Conservation (phyloP, 768 basidiomycete genomes). For the Boletus vermiculosoides region DNA sequence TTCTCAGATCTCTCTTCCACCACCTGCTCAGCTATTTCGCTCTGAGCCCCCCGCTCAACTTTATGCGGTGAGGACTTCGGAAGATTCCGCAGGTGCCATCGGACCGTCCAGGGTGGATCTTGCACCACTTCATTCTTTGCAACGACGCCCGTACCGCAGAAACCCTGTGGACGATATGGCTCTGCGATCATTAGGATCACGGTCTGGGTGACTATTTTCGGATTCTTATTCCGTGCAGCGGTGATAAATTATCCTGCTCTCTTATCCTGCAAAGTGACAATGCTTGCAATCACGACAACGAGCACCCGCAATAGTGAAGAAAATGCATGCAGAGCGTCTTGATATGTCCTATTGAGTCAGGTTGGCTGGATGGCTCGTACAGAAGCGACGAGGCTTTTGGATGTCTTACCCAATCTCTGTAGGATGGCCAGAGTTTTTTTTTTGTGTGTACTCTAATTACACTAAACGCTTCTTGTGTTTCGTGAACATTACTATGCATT, state of each 20-base stretch:
- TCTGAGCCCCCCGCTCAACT: slow-evolving; percentile 29
- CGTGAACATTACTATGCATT: slow-evolving; percentile 19
- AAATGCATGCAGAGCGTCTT: background rate
- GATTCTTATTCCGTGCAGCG: slow-evolving; percentile 13
- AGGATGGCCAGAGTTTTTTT: background rate
- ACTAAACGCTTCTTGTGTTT: slow-evolving; percentile 11
- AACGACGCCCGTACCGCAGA: slow-evolving; percentile 57
- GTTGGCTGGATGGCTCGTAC: background rate
- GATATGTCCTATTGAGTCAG: background rate
- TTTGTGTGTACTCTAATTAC: slow-evolving; percentile 18
- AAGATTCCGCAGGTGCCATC: slow-evolving; percentile 16
- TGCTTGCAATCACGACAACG: slow-evolving; percentile 6
- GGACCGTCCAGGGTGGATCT: slow-evolving; percentile 42
- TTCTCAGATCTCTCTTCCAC: slow-evolving; percentile 33
- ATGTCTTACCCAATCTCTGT: background rate
- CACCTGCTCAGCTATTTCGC: slow-evolving; percentile 31
- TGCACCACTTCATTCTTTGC: slow-evolving; percentile 56
- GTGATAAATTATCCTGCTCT: slow-evolving; percentile 22
- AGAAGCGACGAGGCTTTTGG: background rate
- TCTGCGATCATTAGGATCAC: slow-evolving; percentile 47
- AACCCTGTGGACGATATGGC: slow-evolving; percentile 62
- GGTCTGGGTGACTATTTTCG: slow-evolving; percentile 36
- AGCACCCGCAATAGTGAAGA: slow-evolving; percentile 7
- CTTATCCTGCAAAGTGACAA: slow-evolving; percentile 15
- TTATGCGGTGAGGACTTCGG: slow-evolving; percentile 29